phyloP scores from a whole-genome alignment of 2,329 filamentous ascomycete genomes.

The Fusarium miscanthi region DNA sequence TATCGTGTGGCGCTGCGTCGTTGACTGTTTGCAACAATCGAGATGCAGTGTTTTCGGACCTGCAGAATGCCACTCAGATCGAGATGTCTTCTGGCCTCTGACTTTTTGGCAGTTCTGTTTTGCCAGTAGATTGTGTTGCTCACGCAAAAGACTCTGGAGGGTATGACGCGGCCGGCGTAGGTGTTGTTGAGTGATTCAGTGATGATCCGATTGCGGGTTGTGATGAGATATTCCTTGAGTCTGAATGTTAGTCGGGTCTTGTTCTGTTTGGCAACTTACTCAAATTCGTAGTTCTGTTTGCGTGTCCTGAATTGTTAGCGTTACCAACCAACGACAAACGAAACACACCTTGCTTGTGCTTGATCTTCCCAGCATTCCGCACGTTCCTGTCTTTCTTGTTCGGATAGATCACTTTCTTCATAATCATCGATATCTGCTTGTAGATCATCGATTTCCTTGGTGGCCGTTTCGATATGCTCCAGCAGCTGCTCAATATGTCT shows the following conservation, averaged over 20 bases:
- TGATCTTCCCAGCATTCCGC: background rate
- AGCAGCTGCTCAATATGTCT: slow-evolving; percentile 31
- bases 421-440: slow-evolving; percentile 27
- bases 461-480: slow-evolving; percentile 12
- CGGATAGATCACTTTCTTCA: slow-evolving; percentile 4
- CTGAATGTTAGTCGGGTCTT: slow-evolving; percentile 23
- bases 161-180: slow-evolving; percentile 45
- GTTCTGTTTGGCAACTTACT: slow-evolving; percentile 35
- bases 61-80: slow-evolving; percentile 55
- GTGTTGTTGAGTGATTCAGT: slow-evolving; percentile 39
- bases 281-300: slow-evolving; percentile 30
- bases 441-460: slow-evolving; percentile 9
- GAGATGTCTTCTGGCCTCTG: slow-evolving; percentile 46
- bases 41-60: slow-evolving; percentile 57
- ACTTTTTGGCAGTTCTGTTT: slow-evolving; percentile 42
- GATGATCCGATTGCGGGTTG: slow-evolving; percentile 53
- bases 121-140: slow-evolving; percentile 58
- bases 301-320: slow-evolving; percentile 13
- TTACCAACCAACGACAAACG: accelerated
- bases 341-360: background rate
- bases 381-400: slow-evolving; percentile 3
- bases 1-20: slow-evolving; percentile 51
- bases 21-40: slow-evolving; percentile 57
- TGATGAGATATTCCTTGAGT: slow-evolving; percentile 51
- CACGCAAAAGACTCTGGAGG: slow-evolving; percentile 55